Percentiles rank a stretch among this genome's conserved stretches.
Evolutionary conservation across 768 basidiomycete genomes (phyloP).

Genomic region (Serendipita sp.): DNA sequence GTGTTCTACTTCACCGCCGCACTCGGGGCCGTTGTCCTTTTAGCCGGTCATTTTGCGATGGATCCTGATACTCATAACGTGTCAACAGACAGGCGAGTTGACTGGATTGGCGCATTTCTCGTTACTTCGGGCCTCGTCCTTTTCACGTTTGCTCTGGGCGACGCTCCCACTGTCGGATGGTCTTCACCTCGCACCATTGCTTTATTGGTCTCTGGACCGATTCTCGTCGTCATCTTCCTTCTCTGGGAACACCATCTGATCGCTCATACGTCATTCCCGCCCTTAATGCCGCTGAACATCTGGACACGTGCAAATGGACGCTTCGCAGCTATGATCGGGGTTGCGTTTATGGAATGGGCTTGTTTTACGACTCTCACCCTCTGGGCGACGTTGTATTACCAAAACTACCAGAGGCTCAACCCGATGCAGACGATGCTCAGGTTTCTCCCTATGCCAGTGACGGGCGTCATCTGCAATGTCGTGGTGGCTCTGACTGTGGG

Average conservation of each 20-base stretch:
- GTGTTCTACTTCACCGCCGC: constrained; percentile 45
- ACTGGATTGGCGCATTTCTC: constrained; percentile 61
- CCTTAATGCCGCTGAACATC: constrained; percentile 45
- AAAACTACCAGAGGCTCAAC: constrained; percentile 37
- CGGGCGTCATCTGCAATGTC: constrained; percentile 46
- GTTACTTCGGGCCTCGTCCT: constrained; percentile 50
- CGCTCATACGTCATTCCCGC: constrained; percentile 22
- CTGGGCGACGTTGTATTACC: constrained; percentile 47
- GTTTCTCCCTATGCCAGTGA: constrained; percentile 53
- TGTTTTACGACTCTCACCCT: constrained; percentile 8
- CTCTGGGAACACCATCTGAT: constrained; percentile 45
- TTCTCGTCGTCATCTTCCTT: constrained; percentile 40
- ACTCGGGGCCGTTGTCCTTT: constrained; percentile 33
- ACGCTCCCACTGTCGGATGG: constrained; percentile 20
- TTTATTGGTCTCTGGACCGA: constrained; percentile 43
- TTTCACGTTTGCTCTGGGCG: constrained; percentile 56
- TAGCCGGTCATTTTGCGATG: constrained; percentile 42
- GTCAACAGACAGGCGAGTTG: constrained; percentile 28
- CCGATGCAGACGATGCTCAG: constrained; percentile 49
- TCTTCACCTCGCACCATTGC: constrained; percentile 37
- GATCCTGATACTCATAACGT: constrained; percentile 31
- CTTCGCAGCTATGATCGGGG: constrained; percentile 41
- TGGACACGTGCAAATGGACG: constrained; percentile 49
- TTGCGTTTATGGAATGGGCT: constrained; percentile 48
- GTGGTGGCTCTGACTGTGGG: constrained; percentile 44